Conservation (phyloP, 2,329 filamentous ascomycete species). For the Myriosclerotinia curreyana region DNA sequence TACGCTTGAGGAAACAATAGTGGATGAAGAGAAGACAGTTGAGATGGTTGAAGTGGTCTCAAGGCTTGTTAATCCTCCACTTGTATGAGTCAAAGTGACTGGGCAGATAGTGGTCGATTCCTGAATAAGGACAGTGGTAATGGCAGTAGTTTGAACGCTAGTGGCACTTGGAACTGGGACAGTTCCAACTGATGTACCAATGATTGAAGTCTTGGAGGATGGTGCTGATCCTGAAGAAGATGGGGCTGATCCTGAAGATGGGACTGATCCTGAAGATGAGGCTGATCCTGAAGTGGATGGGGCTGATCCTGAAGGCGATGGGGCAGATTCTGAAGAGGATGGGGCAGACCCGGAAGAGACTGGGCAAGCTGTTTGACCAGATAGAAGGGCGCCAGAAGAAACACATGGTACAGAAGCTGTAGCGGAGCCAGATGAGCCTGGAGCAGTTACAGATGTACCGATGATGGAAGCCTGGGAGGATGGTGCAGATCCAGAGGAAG, state of each 20-base stretch:
- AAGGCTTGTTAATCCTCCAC: neutral
- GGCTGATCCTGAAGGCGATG: too few relatives aligned
- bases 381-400: neutral
- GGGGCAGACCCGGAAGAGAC: neutral
- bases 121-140: constrained; percentile 28
- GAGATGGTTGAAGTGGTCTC: constrained; percentile 28
- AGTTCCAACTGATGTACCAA: neutral
- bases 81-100: constrained; percentile 27
- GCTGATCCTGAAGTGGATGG: too few relatives aligned
- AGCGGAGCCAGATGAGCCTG: neutral
- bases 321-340: neutral
- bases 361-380: too few relatives aligned
- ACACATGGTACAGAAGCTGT: neutral
- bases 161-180: constrained; percentile 1
- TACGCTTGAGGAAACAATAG: constrained; percentile 27
- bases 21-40: constrained; percentile 40
- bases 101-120: constrained; percentile 38
- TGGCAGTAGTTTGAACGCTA: constrained; percentile 26
- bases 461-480: neutral
- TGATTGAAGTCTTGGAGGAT: neutral
- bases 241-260: neutral
- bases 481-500: neutral
- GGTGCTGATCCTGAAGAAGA: neutral
- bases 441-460: neutral
- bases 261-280: neutral